Conservation (phyloP, 257 asterid species). For the Solanum rostratum region DNA sequence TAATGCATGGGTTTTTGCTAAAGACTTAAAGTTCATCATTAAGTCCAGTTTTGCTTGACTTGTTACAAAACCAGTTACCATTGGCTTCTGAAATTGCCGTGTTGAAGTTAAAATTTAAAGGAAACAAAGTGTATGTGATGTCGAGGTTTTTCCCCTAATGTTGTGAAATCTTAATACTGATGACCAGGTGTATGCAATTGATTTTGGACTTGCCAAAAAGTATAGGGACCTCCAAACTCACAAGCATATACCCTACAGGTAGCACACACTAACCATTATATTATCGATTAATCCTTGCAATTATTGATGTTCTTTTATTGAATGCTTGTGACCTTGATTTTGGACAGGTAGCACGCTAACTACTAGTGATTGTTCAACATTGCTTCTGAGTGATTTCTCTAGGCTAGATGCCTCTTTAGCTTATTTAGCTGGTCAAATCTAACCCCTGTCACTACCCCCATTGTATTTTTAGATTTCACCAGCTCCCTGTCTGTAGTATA, state of each 20-base stretch:
- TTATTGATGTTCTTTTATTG: neutral
- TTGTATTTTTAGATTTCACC: neutral
- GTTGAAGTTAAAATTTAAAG: neutral
- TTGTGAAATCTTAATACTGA: slow-evolving; percentile 1
- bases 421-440: neutral
- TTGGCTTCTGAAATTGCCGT: neutral
- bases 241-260: slow-evolving; percentile 37
- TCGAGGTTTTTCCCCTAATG: neutral
- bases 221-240: slow-evolving; percentile 32
- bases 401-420: neutral
- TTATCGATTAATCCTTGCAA: neutral
- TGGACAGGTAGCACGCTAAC: neutral
- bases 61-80: neutral
- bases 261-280: neutral
- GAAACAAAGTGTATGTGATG: neutral
- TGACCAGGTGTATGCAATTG: slow-evolving; percentile 26
- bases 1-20: neutral
- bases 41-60: neutral
- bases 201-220: slow-evolving; percentile 31
- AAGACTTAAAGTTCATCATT: neutral
- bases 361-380: neutral
- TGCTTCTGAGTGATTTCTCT: neutral
- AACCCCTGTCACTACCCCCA: neutral
- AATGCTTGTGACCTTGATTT: neutral
- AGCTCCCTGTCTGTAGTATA: neutral